Percentiles rank a stretch among this genome's conserved stretches.
phyloP scores from a whole-genome alignment of 495 filamentous ascomycete species.

The Hypoxylon intermedium region DNA sequence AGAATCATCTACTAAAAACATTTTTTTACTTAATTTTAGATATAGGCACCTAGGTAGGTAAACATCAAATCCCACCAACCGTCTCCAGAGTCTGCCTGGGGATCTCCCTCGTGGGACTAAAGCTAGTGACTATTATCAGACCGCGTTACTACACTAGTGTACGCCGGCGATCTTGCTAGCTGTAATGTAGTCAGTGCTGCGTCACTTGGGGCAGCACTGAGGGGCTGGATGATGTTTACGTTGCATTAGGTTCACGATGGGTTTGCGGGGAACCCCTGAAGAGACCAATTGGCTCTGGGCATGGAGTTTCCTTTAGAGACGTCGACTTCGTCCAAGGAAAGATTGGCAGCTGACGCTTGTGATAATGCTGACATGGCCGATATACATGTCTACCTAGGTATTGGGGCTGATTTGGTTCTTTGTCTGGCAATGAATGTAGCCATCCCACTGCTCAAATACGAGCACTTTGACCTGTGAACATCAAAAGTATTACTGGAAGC shows the following conservation, averaged over 20 bases:
- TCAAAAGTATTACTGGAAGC: not conserved
- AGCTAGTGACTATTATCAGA: not conserved
- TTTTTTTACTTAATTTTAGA: too few species aligned
- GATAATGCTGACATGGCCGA: not conserved
- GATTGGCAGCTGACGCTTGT: constrained; percentile 19
- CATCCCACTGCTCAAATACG: not conserved
- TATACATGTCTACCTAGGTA: not conserved
- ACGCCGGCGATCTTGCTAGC: not conserved
- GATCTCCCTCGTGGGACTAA: too few species aligned
- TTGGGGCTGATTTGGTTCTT: not conserved
- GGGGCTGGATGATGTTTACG: not conserved
- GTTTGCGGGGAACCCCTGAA: constrained; percentile 14
- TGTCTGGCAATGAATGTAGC: not conserved
- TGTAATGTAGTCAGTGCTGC: not conserved
- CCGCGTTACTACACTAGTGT: too few species aligned
- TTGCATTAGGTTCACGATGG: constrained; percentile 3
- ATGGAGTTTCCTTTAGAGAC: not conserved
- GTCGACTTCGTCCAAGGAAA: constrained; percentile 5
- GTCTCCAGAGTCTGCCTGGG: too few species aligned
- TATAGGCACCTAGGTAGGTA: too few species aligned
- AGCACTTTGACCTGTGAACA: not conserved
- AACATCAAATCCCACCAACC: too few species aligned
- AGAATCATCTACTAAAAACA: too few species aligned
- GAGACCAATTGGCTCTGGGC: constrained; percentile 4
- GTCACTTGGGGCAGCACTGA: not conserved